Evolutionary conservation across 2,329 filamentous ascomycete species (phyloP), one percentile per base, ranked within the genome.

Genomic region (Gaeumannomyces tritici): DNA sequence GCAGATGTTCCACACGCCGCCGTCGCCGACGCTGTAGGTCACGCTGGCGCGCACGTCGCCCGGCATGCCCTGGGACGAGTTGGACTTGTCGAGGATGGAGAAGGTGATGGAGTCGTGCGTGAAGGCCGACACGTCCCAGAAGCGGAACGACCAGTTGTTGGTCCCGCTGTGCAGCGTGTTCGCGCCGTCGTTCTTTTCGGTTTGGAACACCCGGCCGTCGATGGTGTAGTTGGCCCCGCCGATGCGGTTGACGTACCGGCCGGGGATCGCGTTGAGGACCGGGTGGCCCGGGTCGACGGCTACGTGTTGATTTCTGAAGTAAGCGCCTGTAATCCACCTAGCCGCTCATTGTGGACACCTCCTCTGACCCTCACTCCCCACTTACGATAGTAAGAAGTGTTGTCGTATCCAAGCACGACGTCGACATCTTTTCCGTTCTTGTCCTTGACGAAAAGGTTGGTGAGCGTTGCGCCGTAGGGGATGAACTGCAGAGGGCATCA

Each of bases 241-340:
- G 71, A 88, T 87, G 62, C 84, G 81, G 70, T 87, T 87, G 61
- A 84, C 85, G 70, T 88, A 87, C 55, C 85, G 82, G 11, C 83
- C 84, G 7, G 84, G 84, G 33, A 88, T 81, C 71, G 83, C 76
- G 70, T 84, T 86, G 72, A 84, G 83, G 69, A 86, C 83, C 56
- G 79, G 84, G 70, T 87, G 85, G 55, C 78, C 74, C 24, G 76
- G 73, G 66, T 80, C 77, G 66, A 72, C 67, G 63, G 77, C 76
- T 78, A 62, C 15, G 35, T 1, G 29, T 59, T 21, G 11, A 15
- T 21, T 33, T n/a, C n/a, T 26, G 12, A 15, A 9, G 35, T 60
- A 18, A 60, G 58, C n/a, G 13, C n/a, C 33, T 4, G 33, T 35
- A 5, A 12, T 35, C 18, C 18, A 2, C 33, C 13, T 35, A 12